A percentile compares a stretch with the other conserved stretches of the same genome.
Evolutionary conservation across 805 yeast species (phyloP).

Genomic region (Aciculoconidium aculeatum): DNA sequence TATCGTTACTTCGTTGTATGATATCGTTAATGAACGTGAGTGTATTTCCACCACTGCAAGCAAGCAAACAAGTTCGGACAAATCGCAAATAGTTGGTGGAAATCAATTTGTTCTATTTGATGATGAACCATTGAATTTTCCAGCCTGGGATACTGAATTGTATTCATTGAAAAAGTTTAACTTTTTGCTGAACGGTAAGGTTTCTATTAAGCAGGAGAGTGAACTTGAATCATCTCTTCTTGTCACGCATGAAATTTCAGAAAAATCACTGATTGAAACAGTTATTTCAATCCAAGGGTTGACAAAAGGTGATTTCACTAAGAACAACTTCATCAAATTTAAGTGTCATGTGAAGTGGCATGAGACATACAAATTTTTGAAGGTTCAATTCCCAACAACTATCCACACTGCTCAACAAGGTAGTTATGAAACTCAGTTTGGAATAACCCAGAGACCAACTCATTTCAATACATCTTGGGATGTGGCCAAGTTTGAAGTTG

Average conservation of each 20-base stretch:
- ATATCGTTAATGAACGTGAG: conserved; percentile 52
- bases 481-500: conserved; percentile 91
- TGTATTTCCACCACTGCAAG: conserved; percentile 55
- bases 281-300: conserved; percentile 64
- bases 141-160: conserved; percentile 97
- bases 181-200: conserved; percentile 37
- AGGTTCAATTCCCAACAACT: conserved; percentile 92
- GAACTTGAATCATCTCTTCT: conserved; percentile 59
- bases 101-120: conserved; percentile 79
- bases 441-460: conserved; percentile 86
- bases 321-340: conserved; percentile 32
- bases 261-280: conserved; percentile 54
- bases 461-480: conserved; percentile 96
- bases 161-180: conserved; percentile 71
- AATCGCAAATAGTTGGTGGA: conserved; percentile 44
- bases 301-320: conserved; percentile 38
- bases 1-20: conserved; percentile 57
- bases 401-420: conserved; percentile 65
- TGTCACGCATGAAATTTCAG: conserved; percentile 56
- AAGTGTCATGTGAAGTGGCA: conserved; percentile 68
- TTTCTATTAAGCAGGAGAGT: conserved; percentile 40
- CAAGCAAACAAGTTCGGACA: conserved; percentile 33
- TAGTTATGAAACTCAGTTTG: conserved; percentile 90
- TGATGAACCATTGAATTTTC: conserved; percentile 87
- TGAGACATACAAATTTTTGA: conserved; percentile 80